Evolutionary conservation across 139 green algal genomes (phyloP).

Genomic region (Zygnema circumcarinatum): DNA sequence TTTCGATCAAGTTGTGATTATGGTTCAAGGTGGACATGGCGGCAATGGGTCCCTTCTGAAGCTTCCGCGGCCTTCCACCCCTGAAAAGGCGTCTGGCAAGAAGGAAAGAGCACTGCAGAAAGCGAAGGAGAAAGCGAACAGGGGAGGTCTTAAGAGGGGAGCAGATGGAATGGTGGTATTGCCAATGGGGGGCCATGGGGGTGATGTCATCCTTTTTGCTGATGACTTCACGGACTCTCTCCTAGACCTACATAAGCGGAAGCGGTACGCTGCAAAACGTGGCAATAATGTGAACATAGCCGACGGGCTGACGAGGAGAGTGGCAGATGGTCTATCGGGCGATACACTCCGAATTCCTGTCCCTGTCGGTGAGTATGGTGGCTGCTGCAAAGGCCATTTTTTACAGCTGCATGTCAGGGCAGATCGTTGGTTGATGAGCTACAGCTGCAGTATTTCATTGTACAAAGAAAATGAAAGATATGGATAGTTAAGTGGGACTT

Average conservation of each 20-base stretch:
- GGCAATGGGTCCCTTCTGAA: conserved; percentile 39
- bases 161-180: conserved; percentile 15
- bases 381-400: not conserved
- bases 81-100: conserved; percentile 11
- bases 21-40: conserved; percentile 31
- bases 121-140: not conserved
- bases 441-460: no score
- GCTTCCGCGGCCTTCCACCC: not conserved
- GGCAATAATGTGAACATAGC: conserved; percentile 52
- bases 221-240: conserved; percentile 42
- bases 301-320: conserved; percentile 6
- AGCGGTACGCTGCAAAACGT: not conserved
- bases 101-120: not conserved
- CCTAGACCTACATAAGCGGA: conserved; percentile 31
- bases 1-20: conserved; percentile 51
- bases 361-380: conserved; percentile 49
- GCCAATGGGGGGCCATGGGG: conserved; percentile 49
- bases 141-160: conserved; percentile 17
- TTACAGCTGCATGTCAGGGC: no score
- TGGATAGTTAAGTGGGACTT: no score
- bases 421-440: no score
- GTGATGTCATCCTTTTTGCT: conserved; percentile 29
- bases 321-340: conserved; percentile 17
- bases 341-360: conserved; percentile 46
- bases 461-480: no score